A percentile compares a stretch with the other conserved stretches of the same genome.
phyloP scores from a whole-genome alignment of 768 basidiomycete species.

The Leccinum longicurvipes region DNA sequence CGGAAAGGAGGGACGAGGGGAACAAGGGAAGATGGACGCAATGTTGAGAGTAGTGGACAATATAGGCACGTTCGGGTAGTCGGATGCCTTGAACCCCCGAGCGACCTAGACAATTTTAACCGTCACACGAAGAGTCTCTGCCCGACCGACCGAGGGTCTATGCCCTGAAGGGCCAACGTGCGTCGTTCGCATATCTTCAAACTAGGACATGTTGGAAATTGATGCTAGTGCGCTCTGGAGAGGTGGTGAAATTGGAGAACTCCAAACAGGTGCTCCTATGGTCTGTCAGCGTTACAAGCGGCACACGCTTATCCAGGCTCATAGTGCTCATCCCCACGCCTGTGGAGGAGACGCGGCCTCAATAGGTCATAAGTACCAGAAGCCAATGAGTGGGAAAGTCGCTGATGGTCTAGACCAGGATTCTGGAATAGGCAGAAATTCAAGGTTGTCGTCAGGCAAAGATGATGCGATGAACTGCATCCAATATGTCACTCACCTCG shows the following conservation, averaged over 20 bases:
- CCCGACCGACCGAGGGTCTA: neutral
- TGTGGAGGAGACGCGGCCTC: neutral
- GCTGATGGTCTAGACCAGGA: neutral
- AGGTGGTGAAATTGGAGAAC: neutral
- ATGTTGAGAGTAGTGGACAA: neutral
- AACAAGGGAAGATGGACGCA: neutral
- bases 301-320: neutral
- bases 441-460: no score
- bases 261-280: neutral
- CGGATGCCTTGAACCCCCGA: neutral
- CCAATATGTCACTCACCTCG: no score
- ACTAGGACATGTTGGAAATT: neutral
- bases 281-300: neutral
- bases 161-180: conserved; percentile 4
- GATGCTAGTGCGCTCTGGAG: neutral
- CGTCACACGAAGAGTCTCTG: neutral
- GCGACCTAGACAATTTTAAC: neutral
- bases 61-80: neutral
- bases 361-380: neutral
- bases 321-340: neutral
- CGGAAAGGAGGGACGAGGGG: neutral
- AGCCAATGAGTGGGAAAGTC: neutral
- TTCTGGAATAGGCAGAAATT: neutral
- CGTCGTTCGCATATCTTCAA: neutral
- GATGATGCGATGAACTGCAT: no score